Percentiles rank a stretch among this genome's conserved stretches.
phyloP scores from a whole-genome alignment of 305 asterid genomes.

The Lippia alba region DNA sequence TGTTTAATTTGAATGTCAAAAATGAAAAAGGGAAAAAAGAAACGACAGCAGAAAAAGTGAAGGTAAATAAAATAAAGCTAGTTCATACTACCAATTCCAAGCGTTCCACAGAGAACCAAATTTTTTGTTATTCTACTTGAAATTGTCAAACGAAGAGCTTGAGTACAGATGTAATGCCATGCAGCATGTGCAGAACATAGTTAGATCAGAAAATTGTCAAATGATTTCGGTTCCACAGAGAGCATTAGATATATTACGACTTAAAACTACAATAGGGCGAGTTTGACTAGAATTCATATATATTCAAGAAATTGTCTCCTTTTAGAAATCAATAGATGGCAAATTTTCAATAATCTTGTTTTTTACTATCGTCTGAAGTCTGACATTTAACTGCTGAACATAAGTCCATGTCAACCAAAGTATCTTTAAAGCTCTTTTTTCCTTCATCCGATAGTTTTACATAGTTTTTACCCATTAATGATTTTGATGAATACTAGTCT shows the following conservation, averaged over 20 bases:
- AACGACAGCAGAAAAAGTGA: constrained; percentile 7
- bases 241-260: background rate
- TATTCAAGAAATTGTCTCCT: background rate
- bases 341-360: background rate
- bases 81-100: constrained; percentile 7
- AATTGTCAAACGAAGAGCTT: background rate
- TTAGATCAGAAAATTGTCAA: background rate
- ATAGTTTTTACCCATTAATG: background rate
- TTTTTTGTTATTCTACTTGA: too few relatives aligned
- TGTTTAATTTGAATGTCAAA: background rate
- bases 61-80: constrained; percentile 1
- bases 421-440: background rate
- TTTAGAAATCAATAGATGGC: background rate
- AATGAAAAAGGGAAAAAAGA: background rate
- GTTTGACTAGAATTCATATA: too few relatives aligned
- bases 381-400: background rate
- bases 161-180: constrained; percentile 10
- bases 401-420: constrained; percentile 3
- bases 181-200: constrained; percentile 12
- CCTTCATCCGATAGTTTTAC: background rate
- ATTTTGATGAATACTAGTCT: constrained; percentile 4
- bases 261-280: too few relatives aligned
- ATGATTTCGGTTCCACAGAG: background rate
- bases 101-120: background rate
- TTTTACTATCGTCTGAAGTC: background rate